phyloP scores from a whole-genome alignment of 257 asterid genomes.

The Penstemon eatonii region DNA sequence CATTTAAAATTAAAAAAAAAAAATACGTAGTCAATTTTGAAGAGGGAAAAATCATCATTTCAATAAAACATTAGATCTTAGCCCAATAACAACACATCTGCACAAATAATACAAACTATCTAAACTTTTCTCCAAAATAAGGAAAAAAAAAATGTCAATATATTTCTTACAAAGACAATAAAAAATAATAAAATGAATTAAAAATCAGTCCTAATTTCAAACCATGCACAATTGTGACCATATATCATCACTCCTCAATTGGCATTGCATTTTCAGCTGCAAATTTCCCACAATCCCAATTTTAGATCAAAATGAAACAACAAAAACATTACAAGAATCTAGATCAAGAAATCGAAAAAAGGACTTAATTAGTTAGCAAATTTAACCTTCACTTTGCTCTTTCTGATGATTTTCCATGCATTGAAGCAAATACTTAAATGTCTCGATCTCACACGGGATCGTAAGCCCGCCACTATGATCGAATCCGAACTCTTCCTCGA shows the following conservation, averaged over 20 bases:
- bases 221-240: background rate
- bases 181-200: background rate
- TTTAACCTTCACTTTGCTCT: constrained; percentile 38
- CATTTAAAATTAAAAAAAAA: background rate
- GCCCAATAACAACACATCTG: background rate
- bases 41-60: constrained; percentile 11
- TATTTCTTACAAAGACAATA: constrained; percentile 21
- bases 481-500: constrained; percentile 65
- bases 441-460: constrained; percentile 63
- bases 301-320: constrained; percentile 8
- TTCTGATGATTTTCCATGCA: constrained; percentile 52
- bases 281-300: constrained; percentile 20
- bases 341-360: constrained; percentile 9
- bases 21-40: background rate
- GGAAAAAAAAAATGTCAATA: background rate
- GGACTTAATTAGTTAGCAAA: background rate
- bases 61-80: background rate
- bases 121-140: constrained; percentile 5
- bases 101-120: constrained; percentile 1
- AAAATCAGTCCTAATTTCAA: constrained; percentile 24
- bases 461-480: constrained; percentile 57
- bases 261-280: constrained; percentile 24
- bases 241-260: constrained; percentile 24
- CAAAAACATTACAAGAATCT: background rate
- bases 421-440: constrained; percentile 56